phyloP scores from a whole-genome alignment of 495 filamentous ascomycete genomes.

The Evansstolkia leycettana region DNA sequence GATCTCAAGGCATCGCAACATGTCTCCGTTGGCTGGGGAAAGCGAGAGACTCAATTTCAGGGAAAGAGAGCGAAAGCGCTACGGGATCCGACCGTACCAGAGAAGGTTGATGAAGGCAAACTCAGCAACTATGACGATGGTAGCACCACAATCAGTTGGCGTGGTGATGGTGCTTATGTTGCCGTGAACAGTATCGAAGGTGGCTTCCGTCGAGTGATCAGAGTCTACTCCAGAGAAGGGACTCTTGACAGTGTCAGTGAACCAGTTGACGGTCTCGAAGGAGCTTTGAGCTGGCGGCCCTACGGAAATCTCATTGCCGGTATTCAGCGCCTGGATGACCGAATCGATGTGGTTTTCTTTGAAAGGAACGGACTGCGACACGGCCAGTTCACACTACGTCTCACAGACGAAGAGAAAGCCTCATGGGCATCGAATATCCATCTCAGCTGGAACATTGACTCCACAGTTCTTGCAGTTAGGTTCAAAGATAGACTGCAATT shows the following conservation, averaged over 20 bases:
- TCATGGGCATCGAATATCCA: constrained; percentile 44
- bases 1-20: constrained; percentile 85
- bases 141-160: constrained; percentile 69
- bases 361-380: constrained; percentile 92
- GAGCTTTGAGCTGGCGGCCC: constrained; percentile 82
- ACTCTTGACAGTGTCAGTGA: constrained; percentile 84
- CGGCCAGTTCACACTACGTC: constrained; percentile 72
- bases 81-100: constrained; percentile 86
- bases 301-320: constrained; percentile 79
- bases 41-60: constrained; percentile 95
- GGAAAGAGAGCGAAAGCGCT: constrained; percentile 84
- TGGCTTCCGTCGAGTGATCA: constrained; percentile 57
- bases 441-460: constrained; percentile 82
- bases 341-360: constrained; percentile 84
- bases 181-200: constrained; percentile 68
- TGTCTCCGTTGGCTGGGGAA: constrained; percentile 97
- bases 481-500: constrained; percentile 68
- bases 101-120: constrained; percentile 76
- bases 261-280: constrained; percentile 81
- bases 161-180: constrained; percentile 86
- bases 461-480: constrained; percentile 73
- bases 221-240: constrained; percentile 84
- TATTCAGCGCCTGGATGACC: constrained; percentile 57
- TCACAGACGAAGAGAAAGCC: constrained; percentile 45
- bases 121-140: constrained; percentile 61